phyloP scores from a whole-genome alignment of 2,329 filamentous ascomycete genomes.

The Ascocoryne sarcoides region DNA sequence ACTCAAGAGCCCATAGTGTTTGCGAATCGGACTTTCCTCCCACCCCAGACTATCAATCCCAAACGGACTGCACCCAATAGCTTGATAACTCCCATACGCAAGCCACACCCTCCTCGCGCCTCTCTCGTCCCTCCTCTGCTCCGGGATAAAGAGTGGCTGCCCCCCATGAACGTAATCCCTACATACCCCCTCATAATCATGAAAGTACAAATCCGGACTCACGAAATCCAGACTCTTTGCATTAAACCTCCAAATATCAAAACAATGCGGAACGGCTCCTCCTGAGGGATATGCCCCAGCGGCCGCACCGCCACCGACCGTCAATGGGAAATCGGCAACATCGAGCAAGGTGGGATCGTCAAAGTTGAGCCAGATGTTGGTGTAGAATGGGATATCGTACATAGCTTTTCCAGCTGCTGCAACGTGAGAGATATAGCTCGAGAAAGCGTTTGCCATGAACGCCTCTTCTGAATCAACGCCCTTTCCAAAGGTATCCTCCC shows the following conservation, averaged over 20 bases:
- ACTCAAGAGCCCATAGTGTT: conserved; percentile 23
- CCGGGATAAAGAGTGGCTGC: conserved; percentile 42
- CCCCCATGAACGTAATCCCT: conserved; percentile 34
- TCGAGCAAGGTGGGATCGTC: conserved; percentile 22
- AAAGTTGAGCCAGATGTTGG: conserved; percentile 18
- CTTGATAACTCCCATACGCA: conserved; percentile 33
- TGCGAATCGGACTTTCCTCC: conserved; percentile 8
- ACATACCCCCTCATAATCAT: conserved; percentile 38
- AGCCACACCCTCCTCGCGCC: conserved; percentile 36
- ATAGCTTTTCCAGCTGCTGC: conserved; percentile 13
- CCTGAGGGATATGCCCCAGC: conserved; percentile 33
- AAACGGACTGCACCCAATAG: conserved; percentile 33
- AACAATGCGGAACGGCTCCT: conserved; percentile 27
- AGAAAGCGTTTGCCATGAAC: conserved; percentile 17
- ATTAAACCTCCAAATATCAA: conserved; percentile 34
- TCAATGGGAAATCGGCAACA: conserved; percentile 24
- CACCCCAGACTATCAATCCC: conserved; percentile 30
- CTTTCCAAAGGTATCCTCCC: conserved; percentile 29
- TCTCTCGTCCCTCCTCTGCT: conserved; percentile 41
- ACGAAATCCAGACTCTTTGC: conserved; percentile 37
- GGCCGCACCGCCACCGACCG: conserved; percentile 30
- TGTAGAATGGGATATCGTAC: conserved; percentile 17
- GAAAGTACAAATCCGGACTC: conserved; percentile 40
- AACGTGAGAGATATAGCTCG: conserved; percentile 10
- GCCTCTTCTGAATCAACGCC: conserved; percentile 12